A percentile compares a stretch with the other conserved stretches of the same genome.
These are phyloP conservation scores for Clausena lansium DNA, from an alignment of 345 rosid genomes.

Conservation along the genomic window DNA sequence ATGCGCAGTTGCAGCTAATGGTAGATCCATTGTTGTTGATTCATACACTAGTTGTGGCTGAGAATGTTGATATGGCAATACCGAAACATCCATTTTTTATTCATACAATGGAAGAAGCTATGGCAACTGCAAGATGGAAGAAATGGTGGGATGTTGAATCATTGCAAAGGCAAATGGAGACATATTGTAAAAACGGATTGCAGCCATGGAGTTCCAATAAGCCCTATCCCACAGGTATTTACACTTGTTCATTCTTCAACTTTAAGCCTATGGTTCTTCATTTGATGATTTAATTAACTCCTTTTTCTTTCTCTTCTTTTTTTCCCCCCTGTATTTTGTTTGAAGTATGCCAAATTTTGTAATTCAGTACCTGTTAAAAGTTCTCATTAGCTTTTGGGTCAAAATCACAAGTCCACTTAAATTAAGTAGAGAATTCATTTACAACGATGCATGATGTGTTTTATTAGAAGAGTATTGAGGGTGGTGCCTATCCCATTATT, in stretches of 20 bases:
- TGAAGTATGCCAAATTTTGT: not conserved
- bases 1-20: slow-evolving; percentile 78
- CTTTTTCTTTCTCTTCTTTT: no score
- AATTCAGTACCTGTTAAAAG: not conserved
- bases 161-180: slow-evolving; percentile 79
- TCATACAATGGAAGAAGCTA: slow-evolving; percentile 90
- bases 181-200: slow-evolving; percentile 79
- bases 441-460: not conserved
- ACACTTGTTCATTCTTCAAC: not conserved
- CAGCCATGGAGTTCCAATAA: slow-evolving; percentile 73
- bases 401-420: not conserved
- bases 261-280: not conserved
- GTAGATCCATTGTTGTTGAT: slow-evolving; percentile 80
- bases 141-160: slow-evolving; percentile 78
- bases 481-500: not conserved
- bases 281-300: not conserved
- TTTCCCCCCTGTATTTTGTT: not conserved
- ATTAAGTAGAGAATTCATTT: not conserved
- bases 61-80: slow-evolving; percentile 66
- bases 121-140: slow-evolving; percentile 96
- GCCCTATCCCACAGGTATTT: slow-evolving; percentile 76
- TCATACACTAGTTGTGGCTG: slow-evolving; percentile 58
- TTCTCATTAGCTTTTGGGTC: not conserved
- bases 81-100: slow-evolving; percentile 68
- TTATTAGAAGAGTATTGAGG: not conserved